These are phyloP conservation scores for Boletus rex-veris DNA, from an alignment of 768 basidiomycete genomes.

Conservation along the genomic window DNA sequence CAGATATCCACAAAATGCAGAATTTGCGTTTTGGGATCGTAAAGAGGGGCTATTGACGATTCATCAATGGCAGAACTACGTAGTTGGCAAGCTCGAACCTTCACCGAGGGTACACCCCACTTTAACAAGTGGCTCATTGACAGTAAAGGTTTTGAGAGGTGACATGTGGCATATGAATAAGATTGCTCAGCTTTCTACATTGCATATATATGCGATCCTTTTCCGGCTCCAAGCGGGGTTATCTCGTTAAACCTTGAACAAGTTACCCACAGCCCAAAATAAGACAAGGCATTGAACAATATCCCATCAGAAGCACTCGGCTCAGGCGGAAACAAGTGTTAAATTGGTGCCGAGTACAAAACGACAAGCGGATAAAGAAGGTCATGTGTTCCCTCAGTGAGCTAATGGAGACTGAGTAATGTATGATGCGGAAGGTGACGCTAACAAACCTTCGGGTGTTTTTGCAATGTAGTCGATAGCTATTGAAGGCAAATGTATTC, in stretches of 20 bases:
- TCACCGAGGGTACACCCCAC: slow-evolving; percentile 59
- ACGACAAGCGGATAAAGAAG: slow-evolving; percentile 6
- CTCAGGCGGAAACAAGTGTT: slow-evolving; percentile 4
- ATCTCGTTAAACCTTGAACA: slow-evolving; percentile 4
- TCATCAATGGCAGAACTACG: background rate
- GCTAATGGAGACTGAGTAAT: slow-evolving; percentile 35
- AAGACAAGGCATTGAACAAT: background rate
- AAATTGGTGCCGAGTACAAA: slow-evolving; percentile 21
- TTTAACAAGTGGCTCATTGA: slow-evolving; percentile 44
- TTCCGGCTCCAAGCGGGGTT: slow-evolving; percentile 6
- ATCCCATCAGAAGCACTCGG: background rate
- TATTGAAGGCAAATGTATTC: slow-evolving; percentile 31
- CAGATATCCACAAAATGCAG: slow-evolving; percentile 69
- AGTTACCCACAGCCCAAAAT: slow-evolving; percentile 5
- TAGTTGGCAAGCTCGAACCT: slow-evolving; percentile 37
- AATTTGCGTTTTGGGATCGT: slow-evolving; percentile 48
- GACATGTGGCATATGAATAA: slow-evolving; percentile 5
- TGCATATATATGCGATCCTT: slow-evolving; percentile 9
- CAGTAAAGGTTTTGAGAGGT: slow-evolving; percentile 15
- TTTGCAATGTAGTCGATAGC: slow-evolving; percentile 95
- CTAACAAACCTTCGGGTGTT: slow-evolving; percentile 74
- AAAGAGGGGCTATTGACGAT: slow-evolving; percentile 50
- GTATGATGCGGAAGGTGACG: slow-evolving; percentile 5
- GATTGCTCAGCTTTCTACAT: background rate
- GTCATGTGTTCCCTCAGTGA: slow-evolving; percentile 35